phyloP scores from a whole-genome alignment of 176 grass and related monocot genomes.

The Neostapfia colusana region DNA sequence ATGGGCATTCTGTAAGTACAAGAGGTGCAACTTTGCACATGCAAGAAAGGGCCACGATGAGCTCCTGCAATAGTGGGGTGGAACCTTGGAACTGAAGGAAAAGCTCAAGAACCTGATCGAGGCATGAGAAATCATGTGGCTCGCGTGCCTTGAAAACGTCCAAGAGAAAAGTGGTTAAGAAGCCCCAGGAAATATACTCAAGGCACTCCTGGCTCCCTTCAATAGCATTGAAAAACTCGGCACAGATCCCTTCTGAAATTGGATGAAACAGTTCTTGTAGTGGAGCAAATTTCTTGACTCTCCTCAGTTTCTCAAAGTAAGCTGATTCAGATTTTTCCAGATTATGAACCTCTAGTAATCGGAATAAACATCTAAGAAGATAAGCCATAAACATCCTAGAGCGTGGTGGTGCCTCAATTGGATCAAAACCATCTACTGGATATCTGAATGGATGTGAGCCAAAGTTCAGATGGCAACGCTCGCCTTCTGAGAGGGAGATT shows the following conservation, averaged over 20 bases:
- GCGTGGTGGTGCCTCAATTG: constrained; percentile 60
- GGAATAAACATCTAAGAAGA: constrained; percentile 65
- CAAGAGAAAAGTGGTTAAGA: constrained; percentile 55
- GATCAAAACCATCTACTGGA: constrained; percentile 68
- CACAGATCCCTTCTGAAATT: constrained; percentile 66
- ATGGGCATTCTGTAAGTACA: constrained; percentile 78
- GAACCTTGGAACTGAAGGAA: constrained; percentile 63
- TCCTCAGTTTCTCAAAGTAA: constrained; percentile 81
- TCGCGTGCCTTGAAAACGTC: constrained; percentile 61
- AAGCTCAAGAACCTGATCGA: constrained; percentile 71
- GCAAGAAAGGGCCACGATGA: constrained; percentile 72
- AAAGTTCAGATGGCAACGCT: constrained; percentile 78
- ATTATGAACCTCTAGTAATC: constrained; percentile 66
- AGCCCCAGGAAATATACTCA: constrained; percentile 76
- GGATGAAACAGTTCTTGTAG: constrained; percentile 65
- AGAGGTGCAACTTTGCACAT: constrained; percentile 77
- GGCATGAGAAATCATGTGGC: constrained; percentile 62
- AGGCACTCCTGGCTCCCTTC: constrained; percentile 40
- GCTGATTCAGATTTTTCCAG: constrained; percentile 78
- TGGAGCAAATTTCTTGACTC: constrained; percentile 72
- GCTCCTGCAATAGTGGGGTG: constrained; percentile 57
- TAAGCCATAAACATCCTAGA: constrained; percentile 49
- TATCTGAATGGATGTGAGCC: constrained; percentile 74
- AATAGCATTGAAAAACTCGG: constrained; percentile 66
- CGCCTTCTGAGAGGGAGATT: constrained; percentile 82